These are phyloP conservation scores for Trypanosoma congolense DNA, from an alignment of 208 protist species.

Conservation along the genomic window DNA sequence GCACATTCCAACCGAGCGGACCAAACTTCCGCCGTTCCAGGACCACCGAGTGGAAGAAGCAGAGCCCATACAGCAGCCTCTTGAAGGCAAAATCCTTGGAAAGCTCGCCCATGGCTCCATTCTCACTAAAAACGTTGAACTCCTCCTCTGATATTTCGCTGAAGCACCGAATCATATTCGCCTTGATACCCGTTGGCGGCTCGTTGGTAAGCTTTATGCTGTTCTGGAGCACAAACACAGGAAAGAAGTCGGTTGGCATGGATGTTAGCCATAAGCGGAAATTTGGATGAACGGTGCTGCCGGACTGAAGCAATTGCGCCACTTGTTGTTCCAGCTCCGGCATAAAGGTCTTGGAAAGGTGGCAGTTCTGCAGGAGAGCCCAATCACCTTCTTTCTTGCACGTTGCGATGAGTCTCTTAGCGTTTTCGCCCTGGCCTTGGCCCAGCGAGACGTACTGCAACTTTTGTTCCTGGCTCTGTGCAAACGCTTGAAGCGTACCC, in stretches of 20 bases:
- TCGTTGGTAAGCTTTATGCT: conserved; percentile 98
- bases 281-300: conserved; percentile 57
- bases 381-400: conserved; percentile 88
- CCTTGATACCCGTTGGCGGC: conserved; percentile 93
- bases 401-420: conserved; percentile 91
- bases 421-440: conserved; percentile 95
- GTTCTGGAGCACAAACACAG: conserved; percentile 95
- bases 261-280: conserved; percentile 98
- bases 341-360: conserved; percentile 96
- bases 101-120: conserved; percentile 45
- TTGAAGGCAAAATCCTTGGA: conserved; percentile 83
- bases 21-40: conserved; percentile 95
- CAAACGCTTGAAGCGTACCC: conserved; percentile 89
- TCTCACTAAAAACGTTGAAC: conserved; percentile 60
- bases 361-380: conserved; percentile 97
- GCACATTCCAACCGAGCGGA: conserved; percentile 95
- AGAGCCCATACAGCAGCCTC: conserved; percentile 94
- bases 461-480: conserved; percentile 56
- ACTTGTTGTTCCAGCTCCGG: conserved; percentile 92
- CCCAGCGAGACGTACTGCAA: conserved; percentile 95
- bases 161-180: conserved; percentile 96
- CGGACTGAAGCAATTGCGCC: conserved; percentile 54
- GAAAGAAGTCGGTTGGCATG: conserved; percentile 97
- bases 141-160: conserved; percentile 77
- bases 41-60: conserved; percentile 97